phyloP scores from a whole-genome alignment of 306 rosid species.

The Pterocarpus macrocarpus region DNA sequence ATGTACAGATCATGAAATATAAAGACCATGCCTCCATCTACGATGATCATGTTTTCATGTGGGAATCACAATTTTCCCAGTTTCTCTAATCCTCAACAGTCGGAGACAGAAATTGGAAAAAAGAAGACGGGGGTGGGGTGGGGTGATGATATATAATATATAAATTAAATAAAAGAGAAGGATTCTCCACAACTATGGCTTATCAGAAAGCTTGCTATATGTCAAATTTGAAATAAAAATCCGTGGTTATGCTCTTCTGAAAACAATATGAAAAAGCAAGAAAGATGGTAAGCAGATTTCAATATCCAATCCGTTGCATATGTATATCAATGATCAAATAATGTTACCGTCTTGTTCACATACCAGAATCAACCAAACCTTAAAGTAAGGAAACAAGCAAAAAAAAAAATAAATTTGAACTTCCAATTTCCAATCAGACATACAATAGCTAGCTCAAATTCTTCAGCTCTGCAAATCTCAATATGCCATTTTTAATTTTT shows the following conservation, averaged over 20 bases:
- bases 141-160: not conserved
- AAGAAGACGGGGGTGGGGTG: not conserved
- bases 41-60: not conserved
- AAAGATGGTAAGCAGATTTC: constrained; percentile 30
- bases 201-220: constrained; percentile 1
- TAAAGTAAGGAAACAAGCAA: constrained; percentile 33
- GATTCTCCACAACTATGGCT: not conserved
- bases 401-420: not conserved
- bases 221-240: too few species aligned
- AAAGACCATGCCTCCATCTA: constrained; percentile 16
- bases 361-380: constrained; percentile 31
- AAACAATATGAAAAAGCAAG: not conserved
- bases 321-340: constrained; percentile 1
- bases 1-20: constrained; percentile 32
- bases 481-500: not conserved
- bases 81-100: constrained; percentile 32
- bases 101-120: not conserved
- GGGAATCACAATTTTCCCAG: constrained; percentile 18
- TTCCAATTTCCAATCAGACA: constrained; percentile 40
- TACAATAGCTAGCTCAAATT: constrained; percentile 26
- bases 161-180: not conserved
- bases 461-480: constrained; percentile 39
- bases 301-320: not conserved
- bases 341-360: not conserved
- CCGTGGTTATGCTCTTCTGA: too few species aligned